phyloP scores from a whole-genome alignment of 768 basidiomycete species.

The Tricholoma sp. region DNA sequence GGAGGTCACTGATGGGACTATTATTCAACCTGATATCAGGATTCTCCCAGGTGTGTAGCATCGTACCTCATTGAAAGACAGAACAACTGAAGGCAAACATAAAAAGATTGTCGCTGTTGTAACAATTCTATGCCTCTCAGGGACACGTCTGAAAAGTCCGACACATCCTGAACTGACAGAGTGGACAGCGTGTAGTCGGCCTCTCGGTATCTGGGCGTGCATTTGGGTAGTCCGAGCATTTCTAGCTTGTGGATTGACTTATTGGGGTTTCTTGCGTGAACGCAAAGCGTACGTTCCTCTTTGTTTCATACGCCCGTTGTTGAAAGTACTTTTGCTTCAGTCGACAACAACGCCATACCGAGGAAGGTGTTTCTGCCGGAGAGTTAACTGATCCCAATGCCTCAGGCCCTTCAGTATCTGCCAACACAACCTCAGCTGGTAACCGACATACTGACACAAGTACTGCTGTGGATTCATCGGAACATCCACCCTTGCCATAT shows the following conservation, averaged over 20 bases:
- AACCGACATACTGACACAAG: slow-evolving; percentile 1
- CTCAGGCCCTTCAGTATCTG: background rate
- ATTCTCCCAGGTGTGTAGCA: slow-evolving; percentile 35
- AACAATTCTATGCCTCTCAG: slow-evolving; percentile 43
- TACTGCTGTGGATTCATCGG: background rate
- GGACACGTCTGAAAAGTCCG: slow-evolving; percentile 41
- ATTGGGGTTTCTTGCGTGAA: slow-evolving; percentile 51
- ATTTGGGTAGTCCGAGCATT: slow-evolving; percentile 56
- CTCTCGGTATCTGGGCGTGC: slow-evolving; percentile 62
- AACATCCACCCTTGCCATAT: slow-evolving; percentile 11
- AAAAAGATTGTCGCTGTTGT: slow-evolving; percentile 47
- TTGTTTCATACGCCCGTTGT: background rate
- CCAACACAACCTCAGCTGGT: background rate
- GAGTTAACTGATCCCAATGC: background rate
- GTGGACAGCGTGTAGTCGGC: slow-evolving; percentile 58
- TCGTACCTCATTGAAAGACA: background rate
- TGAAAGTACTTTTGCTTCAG: background rate
- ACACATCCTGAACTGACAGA: slow-evolving; percentile 37
- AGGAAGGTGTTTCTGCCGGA: background rate
- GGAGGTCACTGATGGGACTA: slow-evolving; percentile 50
- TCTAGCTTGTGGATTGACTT: slow-evolving; percentile 43
- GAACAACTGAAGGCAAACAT: background rate
- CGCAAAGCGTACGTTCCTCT: slow-evolving; percentile 20
- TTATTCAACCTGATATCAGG: slow-evolving; percentile 48
- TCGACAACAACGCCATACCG: slow-evolving; percentile 12